These are phyloP conservation scores for Wickerhamomyces sp. DNA, from an alignment of 1,139 yeast species.

Conservation along the genomic window DNA sequence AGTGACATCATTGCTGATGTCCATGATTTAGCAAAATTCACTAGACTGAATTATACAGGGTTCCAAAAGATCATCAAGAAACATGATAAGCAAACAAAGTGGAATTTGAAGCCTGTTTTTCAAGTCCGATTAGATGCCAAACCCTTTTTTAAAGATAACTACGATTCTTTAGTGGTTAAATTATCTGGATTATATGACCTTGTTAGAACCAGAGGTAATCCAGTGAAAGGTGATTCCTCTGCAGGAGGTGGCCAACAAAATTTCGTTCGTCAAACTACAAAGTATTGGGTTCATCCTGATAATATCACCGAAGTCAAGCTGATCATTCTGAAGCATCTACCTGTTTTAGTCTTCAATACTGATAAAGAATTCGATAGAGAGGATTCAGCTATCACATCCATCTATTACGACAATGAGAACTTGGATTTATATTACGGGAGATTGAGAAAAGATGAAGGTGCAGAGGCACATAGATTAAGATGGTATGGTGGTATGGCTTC, in stretches of 20 bases:
- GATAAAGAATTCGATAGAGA: conserved; percentile 93
- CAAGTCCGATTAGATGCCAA: conserved; percentile 89
- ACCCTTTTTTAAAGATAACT: conserved; percentile 93
- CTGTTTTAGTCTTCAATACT: conserved; percentile 93
- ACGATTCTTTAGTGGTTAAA: conserved; percentile 83
- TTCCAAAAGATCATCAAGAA: conserved; percentile 94
- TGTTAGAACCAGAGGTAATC: conserved; percentile 93
- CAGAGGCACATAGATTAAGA: conserved; percentile 95
- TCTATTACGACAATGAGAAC: conserved; percentile 84
- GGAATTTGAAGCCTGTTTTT: conserved; percentile 83
- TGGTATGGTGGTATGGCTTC: conserved; percentile 99
- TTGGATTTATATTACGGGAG: conserved; percentile 93
- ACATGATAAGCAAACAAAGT: conserved; percentile 88
- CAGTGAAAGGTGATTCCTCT: conserved; percentile 87
- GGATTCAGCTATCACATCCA: conserved; percentile 94
- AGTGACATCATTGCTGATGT: conserved; percentile 95
- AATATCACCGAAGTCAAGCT: conserved; percentile 96
- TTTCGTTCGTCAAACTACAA: conserved; percentile 96
- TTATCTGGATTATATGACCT: conserved; percentile 85
- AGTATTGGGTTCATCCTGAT: conserved; percentile 99
- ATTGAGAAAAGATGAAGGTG: conserved; percentile 94
- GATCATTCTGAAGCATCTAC: conserved; percentile 87
- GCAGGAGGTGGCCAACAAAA: conserved; percentile 98
- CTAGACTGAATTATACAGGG: conserved; percentile 90
- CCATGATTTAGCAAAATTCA: conserved; percentile 91